Evolutionary conservation across 2,329 filamentous ascomycete genomes (phyloP).

Genomic region (Dothideomycetidae sp.): DNA sequence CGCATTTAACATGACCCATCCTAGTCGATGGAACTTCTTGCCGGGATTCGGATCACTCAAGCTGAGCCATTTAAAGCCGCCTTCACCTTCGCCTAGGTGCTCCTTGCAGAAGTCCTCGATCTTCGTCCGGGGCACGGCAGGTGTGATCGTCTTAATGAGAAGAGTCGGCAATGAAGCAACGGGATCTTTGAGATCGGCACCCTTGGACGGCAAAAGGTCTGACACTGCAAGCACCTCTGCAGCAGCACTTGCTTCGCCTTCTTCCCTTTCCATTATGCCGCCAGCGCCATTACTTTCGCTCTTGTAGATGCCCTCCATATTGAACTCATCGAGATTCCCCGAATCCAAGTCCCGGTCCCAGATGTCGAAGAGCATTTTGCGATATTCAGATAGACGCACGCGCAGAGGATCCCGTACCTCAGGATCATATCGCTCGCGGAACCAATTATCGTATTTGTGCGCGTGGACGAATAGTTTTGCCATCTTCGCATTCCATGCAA

Average conservation of each 20-base stretch:
- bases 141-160: conserved; percentile 94
- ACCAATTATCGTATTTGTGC: conserved; percentile 96
- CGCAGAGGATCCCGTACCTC: conserved; percentile 66
- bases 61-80: conserved; percentile 90
- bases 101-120: conserved; percentile 91
- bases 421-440: conserved; percentile 82
- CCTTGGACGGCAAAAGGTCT: conserved; percentile 70
- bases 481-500: conserved; percentile 40
- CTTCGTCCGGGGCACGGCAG: conserved; percentile 85
- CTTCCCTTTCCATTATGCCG: conserved; percentile 80
- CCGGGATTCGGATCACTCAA: conserved; percentile 92
- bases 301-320: conserved; percentile 85
- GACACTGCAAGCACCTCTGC: conserved; percentile 89
- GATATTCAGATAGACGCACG: conserved; percentile 62
- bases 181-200: conserved; percentile 79
- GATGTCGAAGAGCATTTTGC: conserved; percentile 62
- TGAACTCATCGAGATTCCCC: conserved; percentile 86
- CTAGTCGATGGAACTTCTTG: conserved; percentile 94
- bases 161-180: conserved; percentile 79
- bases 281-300: conserved; percentile 79
- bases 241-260: conserved; percentile 80
- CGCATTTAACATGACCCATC: conserved; percentile 93
- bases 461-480: conserved; percentile 78
- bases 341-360: conserved; percentile 81
- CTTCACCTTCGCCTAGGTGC: conserved; percentile 77